Base-by-base conservation (phyloP, 345 rosid species). In the Microcos paniculata region DNA sequence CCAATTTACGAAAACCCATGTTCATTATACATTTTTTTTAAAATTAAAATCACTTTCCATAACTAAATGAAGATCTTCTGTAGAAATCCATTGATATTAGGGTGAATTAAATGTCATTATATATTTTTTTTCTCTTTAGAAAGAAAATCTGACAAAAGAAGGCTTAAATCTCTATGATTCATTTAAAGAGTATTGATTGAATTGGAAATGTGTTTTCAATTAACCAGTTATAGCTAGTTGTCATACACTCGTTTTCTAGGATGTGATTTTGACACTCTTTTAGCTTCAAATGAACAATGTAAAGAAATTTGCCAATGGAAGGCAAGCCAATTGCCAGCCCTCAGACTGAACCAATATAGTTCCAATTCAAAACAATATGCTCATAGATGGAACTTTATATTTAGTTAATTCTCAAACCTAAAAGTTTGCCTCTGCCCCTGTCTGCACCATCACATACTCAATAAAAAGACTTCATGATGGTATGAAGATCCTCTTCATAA, bases 401-500 rank as follows among this genome's bases (percentile, higher is more conserved):
- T 68, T 28, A 24, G 77, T 72, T 10, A 55, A 33, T 71, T n/a
- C 18, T 62, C 38, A 24, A 62, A 33, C 46, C 33, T 63, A 18
- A 57, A n/a, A 62, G 9, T 35, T 4, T 35, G 40, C 40, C 67
- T 43, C 8, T 66, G 24, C 43, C 26, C 35, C 56, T 68, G 45
- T 16, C 70, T 56, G 69, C 70, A 63, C 57, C 75, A 72, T 76
- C 46, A 55, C 8, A 35, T 8, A 19, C n/a, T 33, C 33, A 68
- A 38, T 35, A 6, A 63, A 40, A 66, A 24, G 73, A 23, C 52
- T 72, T 67, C 67, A 77, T 61, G 42, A 78, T 78, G 49, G 42
- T 40, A 51, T 59, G 40, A 45, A 61, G 46, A 68, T 78, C 70
- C 48, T 53, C 10, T 45, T 79, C 72, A 76, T 74, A 28, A 77